Conservation (phyloP, 768 basidiomycete genomes). For the Basidioascus undulatus region DNA sequence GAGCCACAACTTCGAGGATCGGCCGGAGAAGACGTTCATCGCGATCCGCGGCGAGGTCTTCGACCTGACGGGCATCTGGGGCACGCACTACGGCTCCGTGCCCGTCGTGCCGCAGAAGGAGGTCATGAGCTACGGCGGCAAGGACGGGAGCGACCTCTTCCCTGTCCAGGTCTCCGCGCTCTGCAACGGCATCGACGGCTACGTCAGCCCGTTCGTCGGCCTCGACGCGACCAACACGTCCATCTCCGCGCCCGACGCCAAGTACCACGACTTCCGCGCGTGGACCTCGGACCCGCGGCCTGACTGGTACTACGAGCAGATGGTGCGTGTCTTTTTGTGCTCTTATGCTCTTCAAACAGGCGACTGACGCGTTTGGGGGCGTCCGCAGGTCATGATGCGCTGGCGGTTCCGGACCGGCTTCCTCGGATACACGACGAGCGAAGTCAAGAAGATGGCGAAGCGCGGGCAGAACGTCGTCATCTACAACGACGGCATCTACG, state of each 20-base stretch:
- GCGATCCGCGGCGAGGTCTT: constrained; percentile 86
- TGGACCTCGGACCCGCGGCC: constrained; percentile 71
- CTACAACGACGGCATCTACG: constrained; percentile 69
- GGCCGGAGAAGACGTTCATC: constrained; percentile 53
- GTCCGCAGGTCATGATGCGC: constrained; percentile 36
- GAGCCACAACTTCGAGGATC: constrained; percentile 32
- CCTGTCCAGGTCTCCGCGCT: constrained; percentile 90
- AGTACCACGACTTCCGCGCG: constrained; percentile 91
- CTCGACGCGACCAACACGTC: constrained; percentile 44
- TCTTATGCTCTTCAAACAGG: not conserved
- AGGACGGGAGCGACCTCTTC: constrained; percentile 49
- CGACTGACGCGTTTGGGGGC: not conserved
- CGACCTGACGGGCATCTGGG: constrained; percentile 40
- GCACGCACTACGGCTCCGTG: constrained; percentile 41
- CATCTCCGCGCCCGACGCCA: constrained; percentile 36
- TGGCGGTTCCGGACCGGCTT: constrained; percentile 74
- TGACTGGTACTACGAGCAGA: constrained; percentile 80
- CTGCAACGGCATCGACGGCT: constrained; percentile 62
- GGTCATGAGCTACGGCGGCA: constrained; percentile 63
- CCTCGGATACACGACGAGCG: constrained; percentile 53
- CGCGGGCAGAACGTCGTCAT: constrained; percentile 43
- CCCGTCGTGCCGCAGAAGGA: constrained; percentile 48
- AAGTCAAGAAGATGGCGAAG: constrained; percentile 45
- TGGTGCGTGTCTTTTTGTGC: not conserved
- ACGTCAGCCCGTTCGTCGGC: constrained; percentile 59